A percentile compares a stretch with the other conserved stretches of the same genome.
These are phyloP conservation scores for Wickerhamiella alocasiicola DNA, from an alignment of 805 yeast genomes.

Conservation along the genomic window DNA sequence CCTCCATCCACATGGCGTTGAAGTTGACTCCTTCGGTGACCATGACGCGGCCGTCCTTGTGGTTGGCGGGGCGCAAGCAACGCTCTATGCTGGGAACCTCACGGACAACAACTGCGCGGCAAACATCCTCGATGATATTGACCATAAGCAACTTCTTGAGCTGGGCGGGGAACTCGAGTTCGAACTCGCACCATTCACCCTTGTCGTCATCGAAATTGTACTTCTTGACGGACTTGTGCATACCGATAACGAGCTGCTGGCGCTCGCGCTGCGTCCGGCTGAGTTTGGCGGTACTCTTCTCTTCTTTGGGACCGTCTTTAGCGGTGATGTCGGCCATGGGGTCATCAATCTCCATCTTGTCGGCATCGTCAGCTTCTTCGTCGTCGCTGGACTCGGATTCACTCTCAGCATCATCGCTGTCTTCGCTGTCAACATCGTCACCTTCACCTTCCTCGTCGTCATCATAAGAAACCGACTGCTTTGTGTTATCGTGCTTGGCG, in stretches of 20 bases:
- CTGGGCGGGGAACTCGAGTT: conserved; percentile 67
- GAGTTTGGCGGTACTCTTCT: conserved; percentile 22
- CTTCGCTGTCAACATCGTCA: conserved; percentile 33
- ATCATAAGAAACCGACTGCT: conserved; percentile 26
- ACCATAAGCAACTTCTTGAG: conserved; percentile 94
- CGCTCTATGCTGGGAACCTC: conserved; percentile 87
- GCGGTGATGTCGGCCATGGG: not conserved
- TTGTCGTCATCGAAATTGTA: conserved; percentile 80
- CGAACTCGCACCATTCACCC: conserved; percentile 91
- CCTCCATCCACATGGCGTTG: conserved; percentile 96
- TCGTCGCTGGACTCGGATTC: conserved; percentile 6
- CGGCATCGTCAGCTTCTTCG: conserved; percentile 11
- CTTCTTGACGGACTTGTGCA: conserved; percentile 59
- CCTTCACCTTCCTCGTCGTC: conserved; percentile 15
- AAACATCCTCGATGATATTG: conserved; percentile 83
- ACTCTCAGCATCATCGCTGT: conserved; percentile 31
- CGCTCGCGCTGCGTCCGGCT: conserved; percentile 65
- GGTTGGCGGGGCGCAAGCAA: conserved; percentile 71
- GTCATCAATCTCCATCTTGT: conserved; percentile 18
- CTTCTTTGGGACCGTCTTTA: not conserved
- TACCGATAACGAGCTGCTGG: conserved; percentile 65
- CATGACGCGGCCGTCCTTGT: conserved; percentile 58
- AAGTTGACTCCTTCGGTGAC: conserved; percentile 98
- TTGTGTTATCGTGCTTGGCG: conserved; percentile 71
- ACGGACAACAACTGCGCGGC: conserved; percentile 81